Evolutionary conservation across 768 basidiomycete genomes (phyloP), one percentile per base, ranked within the genome.

Genomic region (Tulasnella sp.): DNA sequence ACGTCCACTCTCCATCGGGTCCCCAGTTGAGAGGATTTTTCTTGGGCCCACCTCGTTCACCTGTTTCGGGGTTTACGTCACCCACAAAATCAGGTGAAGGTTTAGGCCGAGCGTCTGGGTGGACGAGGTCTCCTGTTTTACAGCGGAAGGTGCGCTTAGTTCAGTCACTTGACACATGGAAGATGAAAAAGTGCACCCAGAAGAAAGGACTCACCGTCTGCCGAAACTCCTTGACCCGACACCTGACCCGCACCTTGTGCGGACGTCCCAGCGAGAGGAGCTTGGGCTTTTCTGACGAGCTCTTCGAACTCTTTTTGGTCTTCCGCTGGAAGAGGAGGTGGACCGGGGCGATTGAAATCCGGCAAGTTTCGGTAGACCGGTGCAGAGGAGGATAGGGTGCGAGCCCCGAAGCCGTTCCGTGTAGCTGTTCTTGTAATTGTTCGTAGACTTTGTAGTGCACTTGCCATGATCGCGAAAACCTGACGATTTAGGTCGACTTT

Each of bases 291-390:
- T 22, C 88, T 86, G 75, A 89, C 84, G 40, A 94, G 88, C n/a
- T 88, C 84, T 78, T 96, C 92, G 73, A 95, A 95, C 79, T 95
- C 92, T 69, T 86, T 87, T 78, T 96, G 94, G 72, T 92, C 85
- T 32, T 86, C 84, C 1, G 82, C 82, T 1, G 94, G 90, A 16
- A 96, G 86, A 0, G 90, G 85, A 1, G 89, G 90, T 0, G 94
- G 94, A 0, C 87, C 81, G 0, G 94, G 93, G 2, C 78, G 76
- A 29, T 67, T 70, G n/a, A 67, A 39, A n/a, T 74, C 62, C 67
- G 70, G 70, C 63, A 68, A 41, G 32, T 52, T 52, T 52, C 47
- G 47, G 47, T 52, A 52, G 26, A 52, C 47, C 12, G 47, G 47
- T 8, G 26, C n/a, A 52, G 47, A 52, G n/a, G 47, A 52, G 47